A percentile compares a stretch with the other conserved stretches of the same genome.
phyloP scores from a whole-genome alignment of 2,329 filamentous ascomycete species.

The Neonectria punicea region DNA sequence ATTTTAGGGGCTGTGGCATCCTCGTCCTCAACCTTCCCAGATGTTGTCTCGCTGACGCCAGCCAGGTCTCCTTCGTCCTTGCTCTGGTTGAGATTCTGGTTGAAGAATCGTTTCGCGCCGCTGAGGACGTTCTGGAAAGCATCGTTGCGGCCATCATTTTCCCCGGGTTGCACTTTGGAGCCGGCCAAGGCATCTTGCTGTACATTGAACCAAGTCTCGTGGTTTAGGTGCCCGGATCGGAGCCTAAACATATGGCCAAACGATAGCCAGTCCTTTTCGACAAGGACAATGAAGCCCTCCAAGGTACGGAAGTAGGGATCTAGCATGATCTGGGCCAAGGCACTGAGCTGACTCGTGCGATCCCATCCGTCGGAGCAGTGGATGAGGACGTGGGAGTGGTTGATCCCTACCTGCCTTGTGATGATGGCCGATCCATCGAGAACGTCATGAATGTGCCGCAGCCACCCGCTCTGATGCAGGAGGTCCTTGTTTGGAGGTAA shows the following conservation, averaged over 20 bases:
- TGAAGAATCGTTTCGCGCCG: constrained; percentile 90
- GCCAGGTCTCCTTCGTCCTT: constrained; percentile 73
- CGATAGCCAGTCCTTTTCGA: constrained; percentile 98
- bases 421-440: constrained; percentile 88
- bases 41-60: constrained; percentile 53
- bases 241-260: constrained; percentile 98
- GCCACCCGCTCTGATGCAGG: constrained; percentile 86
- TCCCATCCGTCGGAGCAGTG: constrained; percentile 99
- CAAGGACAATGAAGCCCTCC: constrained; percentile 90
- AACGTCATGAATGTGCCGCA: constrained; percentile 87
- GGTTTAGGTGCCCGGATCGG: constrained; percentile 86
- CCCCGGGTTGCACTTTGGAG: constrained; percentile 69
- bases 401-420: constrained; percentile 86
- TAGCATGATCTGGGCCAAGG: constrained; percentile 89
- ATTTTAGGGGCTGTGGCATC: constrained; percentile 87
- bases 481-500: constrained; percentile 84
- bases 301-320: constrained; percentile 96
- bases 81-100: constrained; percentile 77
- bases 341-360: constrained; percentile 92
- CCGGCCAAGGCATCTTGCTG: constrained; percentile 83
- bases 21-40: constrained; percentile 57
- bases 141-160: constrained; percentile 72
- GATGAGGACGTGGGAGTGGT: constrained; percentile 94
- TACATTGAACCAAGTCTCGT: constrained; percentile 92
- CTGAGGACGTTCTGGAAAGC: constrained; percentile 88